phyloP scores from a whole-genome alignment of 1,284 basidiomycete genomes.

The Tranzscheliella williamsii region DNA sequence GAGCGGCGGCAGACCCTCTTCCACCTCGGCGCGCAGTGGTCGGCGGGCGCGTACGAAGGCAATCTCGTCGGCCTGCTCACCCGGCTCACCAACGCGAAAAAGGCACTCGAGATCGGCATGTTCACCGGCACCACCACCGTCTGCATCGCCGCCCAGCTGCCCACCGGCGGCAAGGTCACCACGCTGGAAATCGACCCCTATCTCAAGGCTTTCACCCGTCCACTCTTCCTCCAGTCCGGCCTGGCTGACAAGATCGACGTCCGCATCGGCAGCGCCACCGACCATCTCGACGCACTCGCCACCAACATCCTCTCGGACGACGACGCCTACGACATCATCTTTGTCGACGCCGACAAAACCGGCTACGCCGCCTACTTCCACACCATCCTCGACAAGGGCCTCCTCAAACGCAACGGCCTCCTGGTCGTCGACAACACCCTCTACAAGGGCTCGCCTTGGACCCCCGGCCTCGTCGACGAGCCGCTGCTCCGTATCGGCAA shows the following conservation, averaged over 20 bases:
- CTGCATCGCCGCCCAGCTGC: conserved; percentile 37
- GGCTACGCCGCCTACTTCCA: conserved; percentile 53
- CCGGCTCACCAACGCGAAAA: conserved; percentile 23
- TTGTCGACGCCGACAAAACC: conserved; percentile 61
- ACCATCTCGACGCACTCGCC: conserved; percentile 39
- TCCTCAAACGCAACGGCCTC: conserved; percentile 47
- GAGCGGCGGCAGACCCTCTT: conserved; percentile 20
- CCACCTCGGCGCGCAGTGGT: conserved; percentile 29
- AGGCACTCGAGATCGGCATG: conserved; percentile 52
- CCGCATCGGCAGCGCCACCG: conserved; percentile 48
- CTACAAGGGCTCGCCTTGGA: conserved; percentile 52
- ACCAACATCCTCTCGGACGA: conserved; percentile 17
- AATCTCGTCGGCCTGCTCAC: conserved; percentile 43
- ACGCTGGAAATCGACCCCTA: conserved; percentile 59
- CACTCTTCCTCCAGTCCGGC: conserved; percentile 53
- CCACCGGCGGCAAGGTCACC: conserved; percentile 42
- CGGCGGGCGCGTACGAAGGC: conserved; percentile 46
- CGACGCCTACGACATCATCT: conserved; percentile 58
- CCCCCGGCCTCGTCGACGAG: conserved; percentile 13
- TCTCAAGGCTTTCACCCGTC: conserved; percentile 48
- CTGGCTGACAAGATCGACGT: conserved; percentile 52
- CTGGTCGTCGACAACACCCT: conserved; percentile 60
- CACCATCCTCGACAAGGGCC: conserved; percentile 41
- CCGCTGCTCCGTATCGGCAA: conserved; percentile 15
- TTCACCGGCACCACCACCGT: conserved; percentile 52